Percentiles rank a stretch among this genome's conserved stretches.
phyloP scores from a whole-genome alignment of 2,329 filamentous ascomycete genomes.

The Penicillium polonicum region DNA sequence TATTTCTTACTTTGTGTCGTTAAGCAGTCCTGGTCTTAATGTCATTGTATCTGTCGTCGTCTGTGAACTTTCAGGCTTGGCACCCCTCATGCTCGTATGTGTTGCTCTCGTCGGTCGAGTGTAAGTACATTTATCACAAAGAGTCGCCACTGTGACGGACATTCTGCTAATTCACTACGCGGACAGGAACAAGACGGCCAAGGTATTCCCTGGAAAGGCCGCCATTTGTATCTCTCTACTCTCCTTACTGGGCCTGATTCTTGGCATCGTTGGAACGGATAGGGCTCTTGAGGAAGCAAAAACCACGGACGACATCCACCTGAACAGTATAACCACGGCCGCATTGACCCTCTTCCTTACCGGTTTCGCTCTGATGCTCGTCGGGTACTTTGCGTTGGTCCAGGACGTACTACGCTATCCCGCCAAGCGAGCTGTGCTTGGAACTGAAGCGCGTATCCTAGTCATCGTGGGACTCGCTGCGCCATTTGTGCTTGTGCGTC shows the following conservation, averaged over 20 bases:
- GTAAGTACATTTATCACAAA: neutral
- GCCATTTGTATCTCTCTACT: neutral
- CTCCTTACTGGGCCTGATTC: neutral
- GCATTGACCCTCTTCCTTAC: neutral
- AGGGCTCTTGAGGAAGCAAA: neutral
- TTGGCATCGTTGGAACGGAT: neutral
- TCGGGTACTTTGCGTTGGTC: neutral
- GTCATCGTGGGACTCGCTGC: neutral
- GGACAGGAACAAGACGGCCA: neutral
- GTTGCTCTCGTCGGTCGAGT: neutral
- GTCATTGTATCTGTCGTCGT: neutral
- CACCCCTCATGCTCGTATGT: neutral
- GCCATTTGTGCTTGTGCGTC: neutral
- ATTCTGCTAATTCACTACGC: neutral
- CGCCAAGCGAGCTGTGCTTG: neutral
- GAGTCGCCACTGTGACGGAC: neutral
- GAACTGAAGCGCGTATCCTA: neutral
- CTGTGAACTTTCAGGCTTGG: neutral
- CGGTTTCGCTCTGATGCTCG: neutral
- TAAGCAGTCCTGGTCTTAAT: no score
- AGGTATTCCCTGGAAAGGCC: neutral
- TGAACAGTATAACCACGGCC: neutral
- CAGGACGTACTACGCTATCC: neutral
- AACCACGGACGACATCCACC: neutral
- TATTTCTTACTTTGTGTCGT: no score